A percentile compares a stretch with the other conserved stretches of the same genome.
Evolutionary conservation across 441 rosid genomes (phyloP).

Genomic region (Eutrema salsugineum): DNA sequence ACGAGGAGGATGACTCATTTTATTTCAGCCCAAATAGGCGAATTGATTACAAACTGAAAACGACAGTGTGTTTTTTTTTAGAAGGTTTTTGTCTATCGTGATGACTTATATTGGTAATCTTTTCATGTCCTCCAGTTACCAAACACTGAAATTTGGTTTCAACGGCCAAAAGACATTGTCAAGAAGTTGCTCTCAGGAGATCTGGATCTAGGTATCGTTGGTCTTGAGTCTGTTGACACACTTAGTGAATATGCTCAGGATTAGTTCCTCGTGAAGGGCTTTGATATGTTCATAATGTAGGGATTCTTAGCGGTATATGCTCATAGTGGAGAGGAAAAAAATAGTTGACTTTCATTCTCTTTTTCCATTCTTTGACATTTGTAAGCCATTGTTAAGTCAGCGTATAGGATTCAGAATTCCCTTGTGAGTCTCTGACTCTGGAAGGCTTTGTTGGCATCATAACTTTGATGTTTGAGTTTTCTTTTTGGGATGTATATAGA

Average conservation of each 20-base stretch:
- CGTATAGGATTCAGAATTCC: neutral
- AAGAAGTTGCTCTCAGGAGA: conserved; percentile 83
- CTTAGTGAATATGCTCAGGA: conserved; percentile 84
- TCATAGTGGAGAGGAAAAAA: neutral
- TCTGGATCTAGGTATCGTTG: conserved; percentile 92
- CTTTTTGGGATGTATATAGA: conserved; percentile 66
- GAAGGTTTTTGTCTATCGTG: neutral
- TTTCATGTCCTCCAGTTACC: conserved; percentile 47
- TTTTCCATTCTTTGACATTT: neutral
- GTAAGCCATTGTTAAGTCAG: neutral
- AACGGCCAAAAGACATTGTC: conserved; percentile 92
- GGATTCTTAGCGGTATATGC: neutral
- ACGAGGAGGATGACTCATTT: too few species aligned
- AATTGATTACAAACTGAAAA: too few species aligned
- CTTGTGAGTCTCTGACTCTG: neutral
- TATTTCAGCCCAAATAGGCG: too few species aligned
- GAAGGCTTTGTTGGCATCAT: neutral
- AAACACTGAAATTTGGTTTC: conserved; percentile 92
- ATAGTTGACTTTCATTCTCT: neutral
- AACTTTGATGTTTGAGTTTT: neutral
- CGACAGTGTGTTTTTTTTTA: neutral
- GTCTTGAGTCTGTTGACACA: conserved; percentile 86
- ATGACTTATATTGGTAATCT: neutral
- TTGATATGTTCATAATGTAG: neutral
- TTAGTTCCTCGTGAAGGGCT: conserved; percentile 30